These are phyloP conservation scores for Helminthosporium solani DNA, from an alignment of 2,329 filamentous ascomycete genomes.

Conservation along the genomic window DNA sequence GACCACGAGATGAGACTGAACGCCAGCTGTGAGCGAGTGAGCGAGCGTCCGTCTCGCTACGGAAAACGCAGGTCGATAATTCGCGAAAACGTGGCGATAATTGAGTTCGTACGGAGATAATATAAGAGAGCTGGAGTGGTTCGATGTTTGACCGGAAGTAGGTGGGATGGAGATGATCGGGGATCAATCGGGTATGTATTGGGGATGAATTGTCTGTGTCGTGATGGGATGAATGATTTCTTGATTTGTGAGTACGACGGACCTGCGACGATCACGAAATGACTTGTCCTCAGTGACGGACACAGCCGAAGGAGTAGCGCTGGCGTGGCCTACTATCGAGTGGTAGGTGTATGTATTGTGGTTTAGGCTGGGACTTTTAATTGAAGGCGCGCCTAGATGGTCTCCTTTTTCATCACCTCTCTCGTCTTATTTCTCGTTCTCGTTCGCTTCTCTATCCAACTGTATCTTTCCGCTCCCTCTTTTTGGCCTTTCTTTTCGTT, in stretches of 20 bases:
- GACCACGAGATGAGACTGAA: background rate
- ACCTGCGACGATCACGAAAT: background rate
- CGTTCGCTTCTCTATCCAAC: too few relatives aligned
- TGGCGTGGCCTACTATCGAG: background rate
- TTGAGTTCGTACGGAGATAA: background rate
- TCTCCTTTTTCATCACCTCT: too few relatives aligned
- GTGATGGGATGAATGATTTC: background rate
- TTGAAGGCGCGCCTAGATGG: too few relatives aligned
- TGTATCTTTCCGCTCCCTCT: background rate
- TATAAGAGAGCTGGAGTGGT: too few relatives aligned
- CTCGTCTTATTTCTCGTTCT: too few relatives aligned
- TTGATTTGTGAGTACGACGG: slow-evolving; percentile 3
- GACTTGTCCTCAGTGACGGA: background rate
- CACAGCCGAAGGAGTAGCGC: background rate
- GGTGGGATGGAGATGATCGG: background rate
- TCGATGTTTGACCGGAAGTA: background rate
- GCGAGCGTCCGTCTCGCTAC: too few relatives aligned
- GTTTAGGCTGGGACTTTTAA: too few relatives aligned
- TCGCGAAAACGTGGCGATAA: slow-evolving; percentile 1
- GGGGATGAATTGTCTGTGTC: background rate
- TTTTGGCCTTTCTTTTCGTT: background rate
- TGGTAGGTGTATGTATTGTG: too few relatives aligned
- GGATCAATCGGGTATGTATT: background rate
- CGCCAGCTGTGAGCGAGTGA: background rate
- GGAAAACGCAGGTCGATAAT: too few relatives aligned